phyloP scores from a whole-genome alignment of 2,329 filamentous ascomycete species.

The Aspergillus quadricinctus region DNA sequence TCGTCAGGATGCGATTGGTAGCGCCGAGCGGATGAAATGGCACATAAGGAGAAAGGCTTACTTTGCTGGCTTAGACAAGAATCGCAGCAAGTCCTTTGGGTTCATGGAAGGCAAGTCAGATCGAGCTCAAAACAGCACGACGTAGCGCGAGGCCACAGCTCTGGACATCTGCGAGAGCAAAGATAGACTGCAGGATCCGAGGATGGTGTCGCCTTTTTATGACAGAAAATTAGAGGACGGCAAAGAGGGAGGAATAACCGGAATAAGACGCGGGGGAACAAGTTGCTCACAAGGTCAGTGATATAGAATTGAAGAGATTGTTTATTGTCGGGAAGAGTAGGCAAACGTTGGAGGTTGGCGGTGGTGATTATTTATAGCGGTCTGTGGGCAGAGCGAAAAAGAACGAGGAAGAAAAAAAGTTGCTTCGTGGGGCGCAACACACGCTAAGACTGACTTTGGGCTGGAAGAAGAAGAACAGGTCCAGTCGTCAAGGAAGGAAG shows the following conservation, averaged over 20 bases:
- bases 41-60: slow-evolving; percentile 44
- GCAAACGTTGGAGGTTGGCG: background rate
- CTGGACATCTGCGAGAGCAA: slow-evolving; percentile 29
- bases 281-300: background rate
- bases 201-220: background rate
- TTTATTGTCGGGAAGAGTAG: background rate
- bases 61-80: slow-evolving; percentile 93
- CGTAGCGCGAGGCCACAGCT: slow-evolving; percentile 30
- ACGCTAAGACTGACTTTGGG: background rate
- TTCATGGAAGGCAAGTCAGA: slow-evolving; percentile 67
- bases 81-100: slow-evolving; percentile 84
- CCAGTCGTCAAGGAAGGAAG: background rate
- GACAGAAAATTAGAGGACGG: background rate
- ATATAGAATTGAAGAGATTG: background rate
- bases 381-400: background rate
- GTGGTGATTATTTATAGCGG: background rate
- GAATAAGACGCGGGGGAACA: background rate
- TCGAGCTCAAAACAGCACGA: slow-evolving; percentile 31
- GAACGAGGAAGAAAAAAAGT: background rate
- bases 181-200: slow-evolving; percentile 3
- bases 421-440: background rate
- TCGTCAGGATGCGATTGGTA: background rate
- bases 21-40: background rate
- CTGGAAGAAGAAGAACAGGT: background rate
- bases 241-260: background rate